These are phyloP conservation scores for Buddleja alternifolia DNA, from an alignment of 257 asterid genomes.

Conservation along the genomic window DNA sequence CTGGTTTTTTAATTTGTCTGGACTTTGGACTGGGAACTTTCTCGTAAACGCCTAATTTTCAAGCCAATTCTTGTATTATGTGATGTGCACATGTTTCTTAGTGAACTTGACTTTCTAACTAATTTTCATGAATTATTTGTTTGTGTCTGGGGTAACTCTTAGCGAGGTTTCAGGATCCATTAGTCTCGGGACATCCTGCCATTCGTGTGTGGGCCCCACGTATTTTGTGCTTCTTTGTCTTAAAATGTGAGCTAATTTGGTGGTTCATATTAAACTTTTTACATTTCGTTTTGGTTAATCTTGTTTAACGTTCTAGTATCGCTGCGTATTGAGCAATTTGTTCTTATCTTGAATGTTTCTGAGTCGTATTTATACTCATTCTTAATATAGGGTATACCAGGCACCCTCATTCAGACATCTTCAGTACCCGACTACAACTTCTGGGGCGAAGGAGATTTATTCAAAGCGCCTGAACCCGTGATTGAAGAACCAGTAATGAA, in stretches of 20 bases:
- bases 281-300: neutral
- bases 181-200: no score
- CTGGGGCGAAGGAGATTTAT: conserved; percentile 87
- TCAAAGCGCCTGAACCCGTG: conserved; percentile 77
- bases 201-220: no score
- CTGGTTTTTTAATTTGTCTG: conserved; percentile 30
- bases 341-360: neutral
- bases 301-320: no score
- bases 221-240: conserved; percentile 3
- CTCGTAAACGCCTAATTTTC: conserved; percentile 25
- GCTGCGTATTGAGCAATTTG: no score
- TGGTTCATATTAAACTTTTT: neutral
- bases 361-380: neutral
- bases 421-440: conserved; percentile 69
- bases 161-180: no score
- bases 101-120: conserved; percentile 2
- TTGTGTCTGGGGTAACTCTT: neutral
- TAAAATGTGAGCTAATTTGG: neutral
- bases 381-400: conserved; percentile 43
- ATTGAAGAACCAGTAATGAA: conserved; percentile 64
- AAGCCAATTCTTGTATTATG: conserved; percentile 22
- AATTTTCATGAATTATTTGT: no score
- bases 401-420: conserved; percentile 44
- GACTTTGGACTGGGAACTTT: conserved; percentile 1
- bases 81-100: neutral